A percentile compares a stretch with the other conserved stretches of the same genome.
These are phyloP conservation scores for Lactifluus volemus DNA, from an alignment of 768 basidiomycete genomes.

Conservation along the genomic window DNA sequence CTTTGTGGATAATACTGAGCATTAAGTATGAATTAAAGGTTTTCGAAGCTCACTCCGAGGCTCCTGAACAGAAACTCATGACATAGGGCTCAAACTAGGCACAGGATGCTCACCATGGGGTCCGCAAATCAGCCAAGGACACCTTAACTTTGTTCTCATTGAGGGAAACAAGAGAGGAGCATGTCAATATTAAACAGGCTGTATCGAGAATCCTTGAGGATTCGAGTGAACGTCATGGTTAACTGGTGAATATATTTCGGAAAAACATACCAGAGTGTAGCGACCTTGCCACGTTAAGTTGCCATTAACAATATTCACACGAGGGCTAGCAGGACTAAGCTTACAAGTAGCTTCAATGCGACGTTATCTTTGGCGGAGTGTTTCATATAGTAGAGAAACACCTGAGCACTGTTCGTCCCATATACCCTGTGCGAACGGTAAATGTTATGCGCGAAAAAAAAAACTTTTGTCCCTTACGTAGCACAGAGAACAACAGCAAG, in stretches of 20 bases:
- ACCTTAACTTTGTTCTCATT: neutral
- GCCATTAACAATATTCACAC: neutral
- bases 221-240: neutral
- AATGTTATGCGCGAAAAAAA: neutral
- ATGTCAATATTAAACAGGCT: neutral
- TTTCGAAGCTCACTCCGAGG: neutral
- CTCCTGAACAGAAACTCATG: neutral
- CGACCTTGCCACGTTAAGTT: neutral
- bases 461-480: neutral
- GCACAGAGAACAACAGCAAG: neutral
- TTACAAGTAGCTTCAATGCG: neutral
- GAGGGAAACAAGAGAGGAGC: neutral
- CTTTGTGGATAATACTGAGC: neutral
- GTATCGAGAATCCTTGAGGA: neutral
- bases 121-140: neutral
- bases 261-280: neutral
- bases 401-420: neutral
- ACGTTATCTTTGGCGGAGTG: neutral
- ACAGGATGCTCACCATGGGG: neutral
- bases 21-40: neutral
- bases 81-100: neutral
- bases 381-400: neutral
- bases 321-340: neutral
- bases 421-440: neutral
- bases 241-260: neutral